These are phyloP conservation scores for Blastobotrys parvus DNA, from an alignment of 805 yeast species.

Conservation along the genomic window DNA sequence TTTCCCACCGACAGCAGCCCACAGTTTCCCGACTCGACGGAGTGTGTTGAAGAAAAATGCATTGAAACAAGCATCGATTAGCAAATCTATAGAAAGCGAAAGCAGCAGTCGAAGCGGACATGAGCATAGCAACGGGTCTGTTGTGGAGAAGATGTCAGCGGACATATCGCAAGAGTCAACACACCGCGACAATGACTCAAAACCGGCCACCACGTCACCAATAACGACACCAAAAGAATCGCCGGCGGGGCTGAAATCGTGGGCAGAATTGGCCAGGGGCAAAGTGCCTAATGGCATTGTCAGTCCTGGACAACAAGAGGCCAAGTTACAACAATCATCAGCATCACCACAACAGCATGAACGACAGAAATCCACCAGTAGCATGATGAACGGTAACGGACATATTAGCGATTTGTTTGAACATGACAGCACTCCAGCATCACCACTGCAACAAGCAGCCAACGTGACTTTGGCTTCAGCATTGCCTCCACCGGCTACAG, in stretches of 20 bases:
- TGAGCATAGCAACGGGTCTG: no score
- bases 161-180: background rate
- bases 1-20: background rate
- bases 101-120: background rate
- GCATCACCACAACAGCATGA: background rate
- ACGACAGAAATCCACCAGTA: background rate
- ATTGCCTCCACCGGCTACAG: background rate
- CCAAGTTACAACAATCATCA: background rate
- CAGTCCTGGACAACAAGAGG: background rate
- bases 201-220: background rate
- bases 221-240: background rate
- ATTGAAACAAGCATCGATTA: no score
- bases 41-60: background rate
- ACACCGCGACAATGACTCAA: background rate
- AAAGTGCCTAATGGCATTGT: no score
- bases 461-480: background rate
- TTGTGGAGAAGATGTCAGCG: no score
- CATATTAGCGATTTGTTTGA: no score
- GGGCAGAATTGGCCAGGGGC: background rate
- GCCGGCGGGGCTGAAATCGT: background rate
- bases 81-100: background rate
- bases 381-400: background rate
- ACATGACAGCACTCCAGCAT: no score
- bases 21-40: background rate
- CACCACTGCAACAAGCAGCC: background rate